A percentile compares a stretch with the other conserved stretches of the same genome.
Conservation (phyloP, 352 stramenopile genomes). For the Globisporangium irregulare region DNA sequence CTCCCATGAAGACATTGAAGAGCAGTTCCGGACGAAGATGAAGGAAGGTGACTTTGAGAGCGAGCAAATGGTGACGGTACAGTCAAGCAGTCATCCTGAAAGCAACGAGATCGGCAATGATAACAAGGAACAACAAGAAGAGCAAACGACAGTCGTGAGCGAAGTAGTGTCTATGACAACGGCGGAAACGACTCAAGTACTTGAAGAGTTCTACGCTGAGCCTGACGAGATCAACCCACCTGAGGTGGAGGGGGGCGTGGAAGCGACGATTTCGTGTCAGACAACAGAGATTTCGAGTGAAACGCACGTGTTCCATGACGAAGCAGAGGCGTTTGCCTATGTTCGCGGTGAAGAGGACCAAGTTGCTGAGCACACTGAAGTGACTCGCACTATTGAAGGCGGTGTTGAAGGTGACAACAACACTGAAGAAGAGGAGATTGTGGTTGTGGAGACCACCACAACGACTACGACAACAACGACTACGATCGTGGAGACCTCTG, state of each 20-base stretch:
- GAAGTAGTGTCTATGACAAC: background rate
- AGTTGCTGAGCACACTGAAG: background rate
- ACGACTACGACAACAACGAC: constrained; percentile 2
- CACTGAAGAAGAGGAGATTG: background rate
- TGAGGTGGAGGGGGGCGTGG: background rate
- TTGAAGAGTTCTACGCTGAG: background rate
- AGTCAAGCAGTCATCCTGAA: background rate
- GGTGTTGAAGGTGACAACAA: background rate
- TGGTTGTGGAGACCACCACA: background rate
- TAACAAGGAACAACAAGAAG: background rate
- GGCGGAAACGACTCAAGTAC: background rate
- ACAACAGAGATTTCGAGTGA: background rate
- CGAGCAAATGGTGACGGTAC: background rate
- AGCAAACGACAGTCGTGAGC: background rate
- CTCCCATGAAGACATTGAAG: background rate
- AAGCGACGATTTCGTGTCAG: background rate
- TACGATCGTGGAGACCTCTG: background rate
- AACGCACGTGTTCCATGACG: background rate
- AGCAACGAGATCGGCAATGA: background rate
- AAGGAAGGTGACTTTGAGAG: constrained; percentile 1
- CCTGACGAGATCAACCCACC: background rate
- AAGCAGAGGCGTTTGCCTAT: background rate
- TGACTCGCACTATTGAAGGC: background rate
- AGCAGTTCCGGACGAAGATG: background rate
- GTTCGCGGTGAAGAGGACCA: background rate